Evolutionary conservation across 1,284 basidiomycete genomes (phyloP), one percentile per base, ranked within the genome.

Genomic region (Sporisorium sorghi): DNA sequence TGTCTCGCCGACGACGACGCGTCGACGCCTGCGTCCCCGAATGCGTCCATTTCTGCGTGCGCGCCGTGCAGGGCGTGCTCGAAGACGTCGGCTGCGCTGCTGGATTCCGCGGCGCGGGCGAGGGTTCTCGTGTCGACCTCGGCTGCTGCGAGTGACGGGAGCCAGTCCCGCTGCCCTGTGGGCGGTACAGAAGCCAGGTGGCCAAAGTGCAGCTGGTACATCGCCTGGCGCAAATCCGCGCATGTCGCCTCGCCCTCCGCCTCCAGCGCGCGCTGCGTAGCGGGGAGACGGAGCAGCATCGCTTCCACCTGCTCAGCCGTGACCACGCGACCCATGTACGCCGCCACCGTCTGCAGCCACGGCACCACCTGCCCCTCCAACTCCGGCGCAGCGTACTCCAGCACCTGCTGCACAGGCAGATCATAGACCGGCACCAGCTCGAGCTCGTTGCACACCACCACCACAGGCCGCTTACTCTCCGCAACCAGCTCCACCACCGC

Each of bases 171-270:
- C 24, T 48, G 12, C 32, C 28, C 17, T 21, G n/a, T 4, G 37
- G 35, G 10, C 17, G 30, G 2, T 24, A 26, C 6, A 17, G 19
- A 53, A 10, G 53, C 42, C 12, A 54, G 48, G 14, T 58, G 58
- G 6, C 83, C 82, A 73, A 90, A 86, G 84, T 92, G 89, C 52
- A 92, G 85, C 73, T 87, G 84, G 61, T 86, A 87, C 57, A 92
- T 88, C 11, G 88, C 86, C 62, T 87, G 87, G 52, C 91, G 86
- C 24, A 92, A 85, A 85, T 93, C 91, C 62, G 86, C 85, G 3
- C 15, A n/a, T 10, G 42, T n/a, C n/a, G n/a, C 15, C 15, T 30
- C 44, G 2, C 47, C 47, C 15, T 21, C 28, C 21, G 37, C 44
- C 1, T 33, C 46, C 5, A 49, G 11, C 2, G 40, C 46, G 4